Evolutionary conservation across 768 basidiomycete species (phyloP), one percentile per base, ranked within the genome.

Genomic region (Amanita inopinata): DNA sequence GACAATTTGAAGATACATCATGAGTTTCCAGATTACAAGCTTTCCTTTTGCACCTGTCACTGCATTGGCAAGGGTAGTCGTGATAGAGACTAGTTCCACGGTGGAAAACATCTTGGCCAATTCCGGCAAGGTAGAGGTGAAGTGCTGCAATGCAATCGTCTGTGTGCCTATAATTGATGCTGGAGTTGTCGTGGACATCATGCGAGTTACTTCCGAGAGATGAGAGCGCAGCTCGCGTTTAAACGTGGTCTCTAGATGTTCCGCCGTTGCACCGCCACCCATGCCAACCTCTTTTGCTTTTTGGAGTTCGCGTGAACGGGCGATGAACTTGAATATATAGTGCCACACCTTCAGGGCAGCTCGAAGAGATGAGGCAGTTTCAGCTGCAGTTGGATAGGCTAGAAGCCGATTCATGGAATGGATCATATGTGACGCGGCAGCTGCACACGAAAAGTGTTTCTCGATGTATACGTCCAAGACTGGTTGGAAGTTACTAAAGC

Each of bases 261-360:
- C 88, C 5, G 83, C 79, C 0, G 89, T 91, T 1, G 83, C 78
- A 8, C 82, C 86, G 8, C 80, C 79, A 18, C 81, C 80, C 66
- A 87, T 80, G 0, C 82, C 82, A 17, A 81, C 57, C 46, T 91
- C 88, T 54, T 82, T 83, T 4, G 70, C 67, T 59, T 88, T 88
- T 59, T 94, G 92, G 33, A 94, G 59, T 53, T 91, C 89, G 25
- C 92, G 70, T 2, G 92, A 83, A n/a, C 87, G 75, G 11, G 86
- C 79, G 54, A 96, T 85, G 61, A 98, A 89, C 57, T 87, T 88
- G 76, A 97, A 89, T 52, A 98, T 80, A 56, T 93, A 90, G 55
- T 91, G 85, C 91, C 91, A 94, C 22, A 97, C 94, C 59, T 97
- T 97, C 47, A 98, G 68, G 11, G 92, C 86, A 8, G 89, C 80